Evolutionary conservation across 495 filamentous ascomycete genomes (phyloP), one percentile per base, ranked within the genome.

Genomic region (Lindgomyces ingoldianus): DNA sequence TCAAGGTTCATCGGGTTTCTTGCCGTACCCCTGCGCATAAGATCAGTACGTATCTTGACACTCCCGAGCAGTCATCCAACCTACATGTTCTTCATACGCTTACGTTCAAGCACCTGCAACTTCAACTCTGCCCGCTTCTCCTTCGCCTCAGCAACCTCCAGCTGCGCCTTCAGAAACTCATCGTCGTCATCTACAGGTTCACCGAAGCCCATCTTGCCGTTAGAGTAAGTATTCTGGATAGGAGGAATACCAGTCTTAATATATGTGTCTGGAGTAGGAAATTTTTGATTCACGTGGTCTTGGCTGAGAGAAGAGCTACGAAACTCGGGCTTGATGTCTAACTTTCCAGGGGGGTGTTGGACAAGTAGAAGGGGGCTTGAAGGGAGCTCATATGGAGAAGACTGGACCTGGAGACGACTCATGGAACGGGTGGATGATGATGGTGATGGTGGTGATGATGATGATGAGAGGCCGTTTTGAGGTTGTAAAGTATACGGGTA

Each of bases 121-220:
- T 29, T 51, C 25, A 61, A 22, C 19, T 26, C 18, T 16, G 48
- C 26, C 12, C 14, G 27, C 45, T 29, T 51, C 8, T 45, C 57
- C 9, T 61, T 29, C 18, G 45, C 46, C 22, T 61, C 57, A 8
- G 46, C 46, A 24, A 27, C 26, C 27, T 39, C 26, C n/a, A 19
- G 19, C 47, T 61, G 25, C 18, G 45, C 44, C 18, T 44, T 6
- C 18, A 61, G n/a, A 41, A 50, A 19, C 14, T 61, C 55, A 39
- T 74, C 11, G 63, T 75, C 36, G 64, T 57, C 36, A 8, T 18
- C 44, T n/a, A 18, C 44, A n/a, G 33, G 33, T n/a, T n/a, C n/a
- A 39, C 21, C 6, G 6, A 8, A 4, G 44, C 18, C 44, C 44
- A 8, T 47, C 6, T 8, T n/a, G 44, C 4, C 21, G 44, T 39